These are phyloP conservation scores for Tilletia walkeri DNA, from an alignment of 1,284 basidiomycete species.

Conservation along the genomic window DNA sequence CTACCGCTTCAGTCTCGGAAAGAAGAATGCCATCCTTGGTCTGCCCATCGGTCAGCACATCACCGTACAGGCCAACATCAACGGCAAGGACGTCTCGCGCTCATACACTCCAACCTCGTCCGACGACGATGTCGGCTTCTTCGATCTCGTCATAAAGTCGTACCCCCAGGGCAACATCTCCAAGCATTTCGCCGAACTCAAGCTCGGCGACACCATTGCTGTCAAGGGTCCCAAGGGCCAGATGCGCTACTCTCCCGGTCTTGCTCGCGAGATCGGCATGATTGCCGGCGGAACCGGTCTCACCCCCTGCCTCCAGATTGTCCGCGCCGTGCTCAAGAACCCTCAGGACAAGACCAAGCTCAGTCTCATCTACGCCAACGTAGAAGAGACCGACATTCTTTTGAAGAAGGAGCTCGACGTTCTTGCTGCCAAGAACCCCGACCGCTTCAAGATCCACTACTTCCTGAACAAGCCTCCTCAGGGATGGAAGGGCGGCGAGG, in stretches of 20 bases:
- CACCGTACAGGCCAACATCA: conserved; percentile 81
- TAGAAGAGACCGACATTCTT: conserved; percentile 62
- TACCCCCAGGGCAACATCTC: conserved; percentile 98
- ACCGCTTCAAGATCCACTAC: conserved; percentile 74
- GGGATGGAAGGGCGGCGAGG: conserved; percentile 80
- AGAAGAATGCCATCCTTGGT: conserved; percentile 73
- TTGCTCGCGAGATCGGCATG: conserved; percentile 74
- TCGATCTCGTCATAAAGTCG: conserved; percentile 95
- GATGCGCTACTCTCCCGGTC: conserved; percentile 59
- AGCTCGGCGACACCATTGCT: conserved; percentile 66
- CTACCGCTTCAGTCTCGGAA: conserved; percentile 84
- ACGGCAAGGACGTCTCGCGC: conserved; percentile 82
- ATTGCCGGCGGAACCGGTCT: conserved; percentile 92
- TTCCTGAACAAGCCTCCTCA: conserved; percentile 89
- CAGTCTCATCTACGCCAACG: conserved; percentile 96
- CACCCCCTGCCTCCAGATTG: conserved; percentile 80
- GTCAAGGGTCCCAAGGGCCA: conserved; percentile 95
- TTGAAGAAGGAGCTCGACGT: conserved; percentile 81
- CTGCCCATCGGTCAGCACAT: conserved; percentile 97
- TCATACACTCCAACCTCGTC: conserved; percentile 93
- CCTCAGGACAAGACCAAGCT: conserved; percentile 77
- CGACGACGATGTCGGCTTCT: conserved; percentile 86
- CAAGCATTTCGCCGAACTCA: conserved; percentile 72
- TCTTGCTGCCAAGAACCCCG: conserved; percentile 67
- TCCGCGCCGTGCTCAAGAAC: conserved; percentile 83